Conservation (phyloP, 1,284 basidiomycete genomes). For the Cryptococcus hybrid region DNA sequence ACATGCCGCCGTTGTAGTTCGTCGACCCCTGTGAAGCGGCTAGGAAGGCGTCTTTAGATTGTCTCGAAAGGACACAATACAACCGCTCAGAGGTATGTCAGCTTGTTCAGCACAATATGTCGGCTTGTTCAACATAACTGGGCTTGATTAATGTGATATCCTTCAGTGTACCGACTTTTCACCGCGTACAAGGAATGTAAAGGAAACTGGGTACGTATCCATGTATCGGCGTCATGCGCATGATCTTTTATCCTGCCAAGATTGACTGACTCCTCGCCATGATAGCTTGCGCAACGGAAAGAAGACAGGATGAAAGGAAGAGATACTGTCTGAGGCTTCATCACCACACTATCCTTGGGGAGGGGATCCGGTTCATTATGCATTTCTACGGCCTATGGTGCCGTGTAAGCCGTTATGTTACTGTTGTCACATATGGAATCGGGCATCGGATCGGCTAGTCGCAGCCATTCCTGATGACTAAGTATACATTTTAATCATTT, state of each 20-base stretch:
- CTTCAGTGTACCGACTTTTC: constrained; percentile 48
- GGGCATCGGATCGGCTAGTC: too few relatives aligned
- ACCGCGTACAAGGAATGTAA: constrained; percentile 49
- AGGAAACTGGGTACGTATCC: constrained; percentile 41
- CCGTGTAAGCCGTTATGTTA: too few relatives aligned
- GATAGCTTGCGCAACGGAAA: constrained; percentile 31
- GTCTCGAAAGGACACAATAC: constrained; percentile 49
- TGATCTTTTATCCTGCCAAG: neutral
- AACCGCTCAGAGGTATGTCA: constrained; percentile 46
- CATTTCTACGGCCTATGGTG: too few relatives aligned
- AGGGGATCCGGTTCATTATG: too few relatives aligned
- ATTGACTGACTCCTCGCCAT: neutral
- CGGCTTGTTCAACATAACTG: neutral
- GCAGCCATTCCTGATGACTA: too few relatives aligned
- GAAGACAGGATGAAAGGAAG: constrained; percentile 20
- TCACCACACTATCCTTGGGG: too few relatives aligned
- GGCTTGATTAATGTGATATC: neutral
- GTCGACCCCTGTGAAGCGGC: constrained; percentile 48
- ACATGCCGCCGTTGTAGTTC: constrained; percentile 24
- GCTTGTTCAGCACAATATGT: too few relatives aligned
- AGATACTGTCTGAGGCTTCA: constrained; percentile 6
- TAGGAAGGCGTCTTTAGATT: constrained; percentile 44
- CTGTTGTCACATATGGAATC: too few relatives aligned
- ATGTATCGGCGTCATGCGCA: too few relatives aligned
- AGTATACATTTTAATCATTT: too few relatives aligned